A percentile compares a stretch with the other conserved stretches of the same genome.
Conservation (phyloP, 2,329 filamentous ascomycete species). For the Exophiala bonariae region DNA sequence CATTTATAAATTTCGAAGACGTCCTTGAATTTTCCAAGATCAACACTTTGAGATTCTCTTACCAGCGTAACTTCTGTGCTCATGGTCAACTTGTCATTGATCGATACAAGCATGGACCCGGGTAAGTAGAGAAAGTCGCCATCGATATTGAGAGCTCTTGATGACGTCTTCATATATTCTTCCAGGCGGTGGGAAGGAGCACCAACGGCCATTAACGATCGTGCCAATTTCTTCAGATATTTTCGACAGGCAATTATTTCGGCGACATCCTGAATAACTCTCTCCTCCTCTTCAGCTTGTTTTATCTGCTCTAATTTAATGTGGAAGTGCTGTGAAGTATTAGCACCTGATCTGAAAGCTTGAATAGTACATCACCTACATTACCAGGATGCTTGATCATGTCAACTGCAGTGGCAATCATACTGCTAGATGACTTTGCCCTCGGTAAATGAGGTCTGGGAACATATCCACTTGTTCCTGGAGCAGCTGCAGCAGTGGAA, state of each 20-base stretch:
- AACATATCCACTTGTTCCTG: conserved; percentile 6
- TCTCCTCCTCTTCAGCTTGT: conserved; percentile 14
- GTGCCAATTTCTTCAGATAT: conserved; percentile 82
- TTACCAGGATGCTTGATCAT: conserved; percentile 23
- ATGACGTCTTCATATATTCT: conserved; percentile 86
- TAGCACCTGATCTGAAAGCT: too few relatives aligned
- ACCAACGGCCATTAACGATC: conserved; percentile 84
- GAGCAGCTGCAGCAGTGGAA: conserved; percentile 12
- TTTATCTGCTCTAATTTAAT: conserved; percentile 8
- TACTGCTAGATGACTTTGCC: conserved; percentile 13
- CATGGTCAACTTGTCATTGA: conserved; percentile 57
- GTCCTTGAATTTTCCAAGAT: conserved; percentile 44
- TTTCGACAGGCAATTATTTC: conserved; percentile 75
- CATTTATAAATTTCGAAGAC: conserved; percentile 50
- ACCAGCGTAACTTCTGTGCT: conserved; percentile 49
- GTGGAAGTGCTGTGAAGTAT: conserved; percentile 13
- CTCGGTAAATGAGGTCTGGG: conserved; percentile 11
- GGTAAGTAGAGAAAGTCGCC: conserved; percentile 88
- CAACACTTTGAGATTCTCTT: conserved; percentile 42
- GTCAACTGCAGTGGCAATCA: conserved; percentile 24
- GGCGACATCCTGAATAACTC: conserved; percentile 49
- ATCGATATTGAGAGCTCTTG: conserved; percentile 84
- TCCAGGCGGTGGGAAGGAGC: conserved; percentile 89
- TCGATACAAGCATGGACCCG: conserved; percentile 91
- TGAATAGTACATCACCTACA: conserved; percentile 3